Conservation (phyloP, 768 basidiomycete genomes). For the Clathrus columnatus region DNA sequence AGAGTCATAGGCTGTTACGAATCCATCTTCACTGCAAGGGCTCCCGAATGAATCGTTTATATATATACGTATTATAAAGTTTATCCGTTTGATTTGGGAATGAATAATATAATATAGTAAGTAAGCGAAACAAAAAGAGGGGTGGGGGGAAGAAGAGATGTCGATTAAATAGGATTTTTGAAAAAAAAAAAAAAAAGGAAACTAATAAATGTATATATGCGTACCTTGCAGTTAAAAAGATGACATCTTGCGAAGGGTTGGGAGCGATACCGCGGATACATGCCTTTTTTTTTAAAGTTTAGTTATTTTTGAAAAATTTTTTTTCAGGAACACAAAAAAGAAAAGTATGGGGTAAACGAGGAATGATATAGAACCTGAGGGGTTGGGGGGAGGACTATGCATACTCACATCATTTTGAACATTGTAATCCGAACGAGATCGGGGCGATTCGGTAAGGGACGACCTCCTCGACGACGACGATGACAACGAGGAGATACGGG, state of each 20-base stretch:
- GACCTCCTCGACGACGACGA: conserved; percentile 4
- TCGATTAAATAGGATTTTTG: background rate
- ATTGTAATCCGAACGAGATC: conserved; percentile 27
- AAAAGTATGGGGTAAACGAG: conserved; percentile 16
- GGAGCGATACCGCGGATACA: conserved; percentile 56
- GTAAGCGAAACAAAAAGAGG: background rate
- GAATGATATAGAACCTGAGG: too few species aligned
- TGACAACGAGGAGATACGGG: conserved; percentile 19
- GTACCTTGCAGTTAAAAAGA: conserved; percentile 65
- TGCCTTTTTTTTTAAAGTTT: conserved; percentile 33
- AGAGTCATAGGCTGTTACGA: conserved; percentile 52
- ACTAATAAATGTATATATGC: conserved; percentile 15
- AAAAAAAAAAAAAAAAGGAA: background rate
- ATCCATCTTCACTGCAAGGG: conserved; percentile 69
- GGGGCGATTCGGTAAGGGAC: conserved; percentile 21
- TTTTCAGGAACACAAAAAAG: conserved; percentile 15
- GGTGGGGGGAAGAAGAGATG: background rate
- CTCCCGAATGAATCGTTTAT: background rate
- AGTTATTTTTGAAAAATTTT: background rate
- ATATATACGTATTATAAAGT: too few species aligned
- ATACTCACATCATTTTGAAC: conserved; percentile 12
- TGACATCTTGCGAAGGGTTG: conserved; percentile 58
- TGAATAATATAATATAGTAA: background rate
- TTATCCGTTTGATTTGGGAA: too few species aligned
- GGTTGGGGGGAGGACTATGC: too few species aligned